phyloP scores from a whole-genome alignment of 2,329 filamentous ascomycete genomes.

The Podosphaera leucotricha region DNA sequence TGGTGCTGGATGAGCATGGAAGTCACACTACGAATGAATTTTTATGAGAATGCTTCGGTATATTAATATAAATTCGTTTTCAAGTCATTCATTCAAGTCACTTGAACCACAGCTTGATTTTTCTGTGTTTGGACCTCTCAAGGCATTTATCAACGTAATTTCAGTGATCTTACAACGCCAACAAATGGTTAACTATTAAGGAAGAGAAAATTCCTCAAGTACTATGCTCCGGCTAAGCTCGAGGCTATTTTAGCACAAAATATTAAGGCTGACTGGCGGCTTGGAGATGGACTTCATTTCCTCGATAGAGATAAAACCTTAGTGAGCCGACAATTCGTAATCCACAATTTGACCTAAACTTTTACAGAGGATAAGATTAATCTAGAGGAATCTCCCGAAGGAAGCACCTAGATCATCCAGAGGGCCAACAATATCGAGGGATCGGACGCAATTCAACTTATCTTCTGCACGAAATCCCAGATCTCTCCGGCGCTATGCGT shows the following conservation, averaged over 20 bases:
- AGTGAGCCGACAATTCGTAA: background rate
- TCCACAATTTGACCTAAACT: background rate
- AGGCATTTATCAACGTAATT: conserved; percentile 6
- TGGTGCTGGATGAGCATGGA: background rate
- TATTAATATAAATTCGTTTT: background rate
- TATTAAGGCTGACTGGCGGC: background rate
- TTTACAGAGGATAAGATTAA: background rate
- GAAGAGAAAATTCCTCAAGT: background rate
- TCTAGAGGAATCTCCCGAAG: background rate
- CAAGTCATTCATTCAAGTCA: conserved; percentile 8
- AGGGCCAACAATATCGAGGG: background rate
- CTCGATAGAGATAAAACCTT: background rate
- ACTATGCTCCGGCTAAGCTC: background rate
- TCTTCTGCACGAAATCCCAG: background rate
- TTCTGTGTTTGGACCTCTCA: conserved; percentile 9
- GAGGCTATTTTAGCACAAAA: background rate
- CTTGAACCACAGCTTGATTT: conserved; percentile 13
- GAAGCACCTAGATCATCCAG: background rate
- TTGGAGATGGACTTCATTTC: background rate
- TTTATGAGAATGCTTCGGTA: background rate
- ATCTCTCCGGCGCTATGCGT: background rate
- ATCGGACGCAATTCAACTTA: background rate
- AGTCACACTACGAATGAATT: background rate
- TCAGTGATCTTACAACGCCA: too few species aligned
- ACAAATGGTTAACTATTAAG: too few species aligned